Base-by-base conservation (phyloP, 2,329 filamentous ascomycete species). In the Pestalotiopsis fici region DNA sequence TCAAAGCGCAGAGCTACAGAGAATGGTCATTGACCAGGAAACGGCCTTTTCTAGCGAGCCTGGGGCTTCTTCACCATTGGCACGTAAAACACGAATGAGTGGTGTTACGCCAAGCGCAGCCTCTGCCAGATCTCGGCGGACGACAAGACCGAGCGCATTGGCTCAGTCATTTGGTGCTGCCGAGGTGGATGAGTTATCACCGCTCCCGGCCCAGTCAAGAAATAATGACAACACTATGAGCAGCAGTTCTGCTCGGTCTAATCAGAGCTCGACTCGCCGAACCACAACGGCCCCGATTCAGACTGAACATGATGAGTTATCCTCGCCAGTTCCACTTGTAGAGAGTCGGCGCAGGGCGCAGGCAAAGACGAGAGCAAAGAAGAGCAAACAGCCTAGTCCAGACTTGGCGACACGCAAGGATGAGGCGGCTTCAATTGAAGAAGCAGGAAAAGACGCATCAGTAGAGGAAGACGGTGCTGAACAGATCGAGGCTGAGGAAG, bases 1-100 rank as follows among this genome's bases (percentile, higher is more conserved):
- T 1, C 83, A 81, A 3, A 83, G 81, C 25, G 75, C 78, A 0
- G 79, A 80, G n/a, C 73, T 88, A 18, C 82, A 85, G 57, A 77
- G 80, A 65, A 76, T 80, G 0, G 65, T 85, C 0, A 72, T 74
- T 71, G 72, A 74, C n/a, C 73, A 75, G 47, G 78, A 77, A 21
- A 73, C 72, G 9, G 15, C 75, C 70, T 23, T 72, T 69, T 67
- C 73, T 63, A 66, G 65, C 68, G 70, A 73, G 78, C 70, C 74
- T 13, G 79, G 78, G 13, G 74, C 77, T 27, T 81, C 80, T 4
- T 87, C 85, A 0, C 85, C 85, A 0, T 70, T 85, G 50, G 79
- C 76, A 28, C 76, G 79, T 37, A 86, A 83, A 72, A 77, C 76
- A 28, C 80, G 80, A 43, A 75, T 74, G 21, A 82, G 78, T 57